Evolutionary conservation across 1,284 basidiomycete species (phyloP).

Genomic region (Mycena sp.): DNA sequence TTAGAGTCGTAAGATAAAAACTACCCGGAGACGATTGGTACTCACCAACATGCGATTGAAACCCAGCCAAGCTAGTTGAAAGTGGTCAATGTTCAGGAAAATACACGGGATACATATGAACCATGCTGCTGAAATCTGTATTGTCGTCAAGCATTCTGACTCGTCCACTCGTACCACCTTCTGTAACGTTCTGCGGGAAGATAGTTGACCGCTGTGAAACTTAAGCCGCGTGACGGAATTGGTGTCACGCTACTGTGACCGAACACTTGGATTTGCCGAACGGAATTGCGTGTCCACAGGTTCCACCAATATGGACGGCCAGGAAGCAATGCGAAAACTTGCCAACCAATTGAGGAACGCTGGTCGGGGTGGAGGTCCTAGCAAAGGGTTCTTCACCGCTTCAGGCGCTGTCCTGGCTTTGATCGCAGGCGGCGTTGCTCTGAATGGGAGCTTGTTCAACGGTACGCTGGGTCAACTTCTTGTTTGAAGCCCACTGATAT

Average conservation of each 20-base stretch:
- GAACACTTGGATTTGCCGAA: no score
- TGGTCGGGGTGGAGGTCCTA: conserved; percentile 55
- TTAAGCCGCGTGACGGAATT: no score
- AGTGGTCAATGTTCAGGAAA: conserved; percentile 17
- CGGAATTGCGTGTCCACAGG: conserved; percentile 9
- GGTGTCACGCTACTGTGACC: no score
- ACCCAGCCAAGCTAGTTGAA: conserved; percentile 77
- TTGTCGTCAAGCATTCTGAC: conserved; percentile 31
- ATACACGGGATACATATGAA: conserved; percentile 37
- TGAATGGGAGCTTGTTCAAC: conserved; percentile 95
- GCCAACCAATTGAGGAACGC: conserved; percentile 70
- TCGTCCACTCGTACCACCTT: neutral
- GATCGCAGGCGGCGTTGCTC: conserved; percentile 81
- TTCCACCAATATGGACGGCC: conserved; percentile 49
- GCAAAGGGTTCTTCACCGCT: conserved; percentile 78
- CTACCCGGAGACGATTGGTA: conserved; percentile 8
- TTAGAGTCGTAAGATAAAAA: no score
- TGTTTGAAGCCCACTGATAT: neutral
- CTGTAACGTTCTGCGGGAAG: no score
- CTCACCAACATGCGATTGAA: conserved; percentile 86
- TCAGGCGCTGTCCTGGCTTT: conserved; percentile 83
- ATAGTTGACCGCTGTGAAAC: no score
- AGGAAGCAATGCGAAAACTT: conserved; percentile 76
- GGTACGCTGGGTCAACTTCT: no score
- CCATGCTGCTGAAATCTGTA: conserved; percentile 64